Evolutionary conservation across 169 alveolate genomes (phyloP), one percentile per base, ranked within the genome.

Genomic region (Plasmodium reichenowi): DNA sequence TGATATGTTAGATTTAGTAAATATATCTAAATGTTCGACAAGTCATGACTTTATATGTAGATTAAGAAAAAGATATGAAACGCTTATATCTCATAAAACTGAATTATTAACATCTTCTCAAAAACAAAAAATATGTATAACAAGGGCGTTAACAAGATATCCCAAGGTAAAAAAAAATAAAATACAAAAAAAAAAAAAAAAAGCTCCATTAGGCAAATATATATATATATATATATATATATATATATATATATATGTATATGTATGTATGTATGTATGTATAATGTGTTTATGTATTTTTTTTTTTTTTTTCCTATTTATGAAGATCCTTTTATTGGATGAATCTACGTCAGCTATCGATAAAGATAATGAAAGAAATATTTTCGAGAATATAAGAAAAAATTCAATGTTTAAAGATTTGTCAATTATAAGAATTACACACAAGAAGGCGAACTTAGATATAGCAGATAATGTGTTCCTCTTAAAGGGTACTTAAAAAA

Each of bases 331-430:
- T 24, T 89, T 97, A 59, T 75, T 97, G 73, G 99, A 97, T 89
- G 99, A 97, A 74, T 98, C 99, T 0, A 97, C 99, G n/a, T 93
- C 97, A 26, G 97, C 98, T 43, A 62, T 97, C 47, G 98, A 96
- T 86, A 71, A 59, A 12, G 86, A 88, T 26, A 72, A 74, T 3
- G 92, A 91, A 10, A 70, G 91, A 22, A 50, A 60, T 15, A 88
- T 91, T 15, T 93, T 92, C 17, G 92, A 78, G 47, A 87, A 89
- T 45, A 60, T 94, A 38, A 80, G 71, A 17, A 52, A 32, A 70
- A 76, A 76, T 12, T 13, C 74, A 9, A 52, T 48, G 13, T 76
- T 76, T 20, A 76, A 76, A 64, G 32, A 76, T 43, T 38, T 76
- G 2, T 48, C 89, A 5, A 76, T 76, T 63, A 76, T 76, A n/a